Evolutionary conservation across 2,329 filamentous ascomycete species (phyloP).

Genomic region (Claviceps maximensis): DNA sequence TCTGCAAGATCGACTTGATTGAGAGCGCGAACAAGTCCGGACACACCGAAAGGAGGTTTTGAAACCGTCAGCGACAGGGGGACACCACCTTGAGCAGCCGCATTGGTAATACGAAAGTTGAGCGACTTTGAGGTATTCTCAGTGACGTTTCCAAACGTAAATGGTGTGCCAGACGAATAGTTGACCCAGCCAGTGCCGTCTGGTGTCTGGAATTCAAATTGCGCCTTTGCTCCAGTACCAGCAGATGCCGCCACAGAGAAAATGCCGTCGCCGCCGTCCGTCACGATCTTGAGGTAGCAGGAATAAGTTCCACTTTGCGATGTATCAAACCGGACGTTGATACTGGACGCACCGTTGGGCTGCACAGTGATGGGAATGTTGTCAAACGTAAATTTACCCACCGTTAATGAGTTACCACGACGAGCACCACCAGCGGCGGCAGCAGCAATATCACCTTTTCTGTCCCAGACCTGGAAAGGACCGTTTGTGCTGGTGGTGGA

Average conservation of each 20-base stretch:
- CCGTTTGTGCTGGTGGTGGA: constrained; percentile 30
- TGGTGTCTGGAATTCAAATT: constrained; percentile 40
- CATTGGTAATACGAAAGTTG: constrained; percentile 40
- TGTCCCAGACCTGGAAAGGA: constrained; percentile 27
- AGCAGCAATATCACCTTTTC: constrained; percentile 10
- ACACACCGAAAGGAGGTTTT: constrained; percentile 44
- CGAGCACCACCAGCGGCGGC: no score
- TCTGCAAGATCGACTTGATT: constrained; percentile 46
- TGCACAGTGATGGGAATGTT: constrained; percentile 31
- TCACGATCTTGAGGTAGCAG: constrained; percentile 33
- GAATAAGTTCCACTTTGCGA: constrained; percentile 32
- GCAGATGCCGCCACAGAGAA: constrained; percentile 36
- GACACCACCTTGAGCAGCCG: constrained; percentile 29
- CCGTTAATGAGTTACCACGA: constrained; percentile 16
- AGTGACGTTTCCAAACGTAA: constrained; percentile 42
- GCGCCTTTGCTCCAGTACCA: constrained; percentile 33
- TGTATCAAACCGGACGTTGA: constrained; percentile 35
- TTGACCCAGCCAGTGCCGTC: constrained; percentile 38
- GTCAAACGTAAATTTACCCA: constrained; percentile 35
- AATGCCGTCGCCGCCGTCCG: constrained; percentile 34
- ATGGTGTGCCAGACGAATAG: constrained; percentile 29
- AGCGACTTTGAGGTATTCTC: constrained; percentile 35
- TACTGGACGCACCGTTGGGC: constrained; percentile 23
- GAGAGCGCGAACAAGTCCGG: constrained; percentile 37
- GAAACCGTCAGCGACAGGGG: constrained; percentile 43